Evolutionary conservation across 192 early-diverging fungal species (phyloP).

Genomic region (Geranomyces michiganensis): DNA sequence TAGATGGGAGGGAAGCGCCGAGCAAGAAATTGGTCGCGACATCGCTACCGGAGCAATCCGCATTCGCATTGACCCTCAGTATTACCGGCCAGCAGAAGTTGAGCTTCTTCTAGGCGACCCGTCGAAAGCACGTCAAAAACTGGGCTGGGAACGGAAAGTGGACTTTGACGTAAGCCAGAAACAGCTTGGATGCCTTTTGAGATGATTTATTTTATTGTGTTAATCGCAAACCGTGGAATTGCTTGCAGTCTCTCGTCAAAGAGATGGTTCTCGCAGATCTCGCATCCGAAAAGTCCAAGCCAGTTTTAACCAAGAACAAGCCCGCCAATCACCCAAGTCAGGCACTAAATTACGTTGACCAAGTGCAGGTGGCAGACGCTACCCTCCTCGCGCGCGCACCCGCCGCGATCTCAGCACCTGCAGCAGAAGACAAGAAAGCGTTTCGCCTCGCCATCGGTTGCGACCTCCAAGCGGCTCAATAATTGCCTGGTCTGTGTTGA

Average conservation of each 20-base stretch:
- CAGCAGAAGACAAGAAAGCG: too few species aligned
- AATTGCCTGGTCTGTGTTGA: too few species aligned
- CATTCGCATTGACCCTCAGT: slow-evolving; percentile 69
- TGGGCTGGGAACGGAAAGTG: slow-evolving; percentile 73
- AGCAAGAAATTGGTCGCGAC: slow-evolving; percentile 38
- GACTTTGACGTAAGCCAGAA: slow-evolving; percentile 60
- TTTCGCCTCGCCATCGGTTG: too few species aligned
- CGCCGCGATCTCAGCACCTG: too few species aligned
- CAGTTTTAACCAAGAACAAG: background rate
- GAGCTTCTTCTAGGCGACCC: slow-evolving; percentile 75
- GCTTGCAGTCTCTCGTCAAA: background rate
- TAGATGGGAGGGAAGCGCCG: slow-evolving; percentile 37
- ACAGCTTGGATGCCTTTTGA: background rate
- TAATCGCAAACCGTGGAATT: too few species aligned
- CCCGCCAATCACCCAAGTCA: too few species aligned
- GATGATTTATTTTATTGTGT: background rate
- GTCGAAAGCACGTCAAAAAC: slow-evolving; percentile 64
- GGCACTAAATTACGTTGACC: too few species aligned
- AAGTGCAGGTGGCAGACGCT: too few species aligned
- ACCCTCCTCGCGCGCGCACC: too few species aligned
- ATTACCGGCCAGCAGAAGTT: slow-evolving; percentile 81
- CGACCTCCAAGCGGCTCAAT: too few species aligned
- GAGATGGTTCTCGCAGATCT: slow-evolving; percentile 10
- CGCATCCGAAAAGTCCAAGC: background rate
- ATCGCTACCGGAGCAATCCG: slow-evolving; percentile 45